Base-by-base conservation (phyloP, 257 asterid species). In the Gynochthodes officinalis region DNA sequence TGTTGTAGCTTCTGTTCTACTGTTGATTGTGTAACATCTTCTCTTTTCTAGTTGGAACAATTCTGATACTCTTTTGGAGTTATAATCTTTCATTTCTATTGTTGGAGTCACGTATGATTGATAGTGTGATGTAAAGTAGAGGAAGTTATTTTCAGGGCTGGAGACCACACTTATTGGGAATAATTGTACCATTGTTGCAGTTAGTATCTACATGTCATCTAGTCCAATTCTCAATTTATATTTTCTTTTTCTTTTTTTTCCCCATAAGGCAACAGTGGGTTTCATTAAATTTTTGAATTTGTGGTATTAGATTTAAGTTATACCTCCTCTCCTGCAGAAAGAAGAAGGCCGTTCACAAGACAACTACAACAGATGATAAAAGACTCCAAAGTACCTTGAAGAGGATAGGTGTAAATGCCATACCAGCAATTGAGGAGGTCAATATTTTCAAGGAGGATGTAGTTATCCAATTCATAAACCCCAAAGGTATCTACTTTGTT, bases 331-430 rank as follows among this genome's bases (percentile, higher is more conserved):
- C 52, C n/a, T 76, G 72, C 85, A 89, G 93, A 83, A 89, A 89
- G 96, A 89, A 89, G 93, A 89, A 89, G 86, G 93, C 93, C 9
- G 84, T 89, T 59, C 96, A 89, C 86, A 89, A 89, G 83, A 81
- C 96, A 5, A 87, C 86, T 44, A 84, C 96, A 5, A 89, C 89
- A 0, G 96, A 89, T 75, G 96, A 89, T 80, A 89, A 89, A 78
- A 87, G 91, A 74, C 90, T 89, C 62, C 91, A 89, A 63, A 86
- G 96, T 81, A 89, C 93, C n/a, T 72, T 89, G 76, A 89, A 89
- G 82, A 89, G 96, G 81, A 89, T 89, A 74, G 93, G 96, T 18
- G 96, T 87, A 60, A 87, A 89, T 71, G 87, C 85, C 67, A 87
- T 89, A 48, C 93, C 93, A 30, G 93, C 88, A 14, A 89, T 89